phyloP scores from a whole-genome alignment of 768 basidiomycete genomes.

The Cantharellus anzutake region DNA sequence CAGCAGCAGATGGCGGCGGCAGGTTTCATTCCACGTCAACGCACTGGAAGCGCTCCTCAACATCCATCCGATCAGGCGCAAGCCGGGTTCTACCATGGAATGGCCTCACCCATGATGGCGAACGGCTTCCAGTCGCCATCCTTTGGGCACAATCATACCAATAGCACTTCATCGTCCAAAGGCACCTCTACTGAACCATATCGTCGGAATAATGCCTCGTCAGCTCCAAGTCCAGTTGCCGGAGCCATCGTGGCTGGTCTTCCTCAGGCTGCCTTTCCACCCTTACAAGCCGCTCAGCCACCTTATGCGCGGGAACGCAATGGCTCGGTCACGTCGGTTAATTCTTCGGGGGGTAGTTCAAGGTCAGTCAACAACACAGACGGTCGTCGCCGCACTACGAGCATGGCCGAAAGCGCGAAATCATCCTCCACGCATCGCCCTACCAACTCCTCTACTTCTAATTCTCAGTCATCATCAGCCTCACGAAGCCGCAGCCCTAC shows the following conservation, averaged over 20 bases:
- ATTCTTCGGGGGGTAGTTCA: slow-evolving; percentile 23
- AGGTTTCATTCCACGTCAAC: background rate
- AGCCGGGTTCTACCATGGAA: background rate
- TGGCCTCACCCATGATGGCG: background rate
- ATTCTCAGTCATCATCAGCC: background rate
- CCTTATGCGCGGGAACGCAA: slow-evolving; percentile 68
- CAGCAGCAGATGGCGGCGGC: slow-evolving; percentile 23
- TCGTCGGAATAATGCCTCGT: background rate
- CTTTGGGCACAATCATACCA: background rate
- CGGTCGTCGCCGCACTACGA: slow-evolving; percentile 1
- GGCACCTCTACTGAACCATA: background rate
- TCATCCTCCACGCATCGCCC: background rate
- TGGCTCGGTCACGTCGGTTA: slow-evolving; percentile 58
- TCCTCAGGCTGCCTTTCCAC: slow-evolving; percentile 6
- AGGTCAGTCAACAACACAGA: background rate
- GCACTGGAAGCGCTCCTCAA: slow-evolving; percentile 23
- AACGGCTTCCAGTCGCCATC: background rate
- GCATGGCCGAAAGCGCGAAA: background rate
- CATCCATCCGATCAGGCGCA: background rate
- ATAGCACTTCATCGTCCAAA: background rate
- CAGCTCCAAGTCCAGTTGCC: background rate
- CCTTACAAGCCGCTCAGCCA: slow-evolving; percentile 18
- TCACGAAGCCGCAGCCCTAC: slow-evolving; percentile 1
- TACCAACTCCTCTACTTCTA: background rate
- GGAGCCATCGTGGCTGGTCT: background rate